These are phyloP conservation scores for Neofusicoccum sp. DNA, from an alignment of 2,329 filamentous ascomycete species.

Conservation along the genomic window DNA sequence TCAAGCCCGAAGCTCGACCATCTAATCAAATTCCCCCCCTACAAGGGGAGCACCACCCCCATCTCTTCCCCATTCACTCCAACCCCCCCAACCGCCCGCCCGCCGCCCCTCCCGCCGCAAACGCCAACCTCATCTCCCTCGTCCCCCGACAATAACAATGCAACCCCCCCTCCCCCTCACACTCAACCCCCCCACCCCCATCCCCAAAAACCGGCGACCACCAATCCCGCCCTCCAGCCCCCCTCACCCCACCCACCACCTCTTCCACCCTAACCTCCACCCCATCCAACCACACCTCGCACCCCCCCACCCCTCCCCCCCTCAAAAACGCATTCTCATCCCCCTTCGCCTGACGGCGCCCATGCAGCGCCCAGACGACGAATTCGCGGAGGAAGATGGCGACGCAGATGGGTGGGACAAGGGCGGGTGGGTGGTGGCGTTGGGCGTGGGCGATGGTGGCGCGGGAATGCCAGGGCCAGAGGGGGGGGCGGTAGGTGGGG, in stretches of 20 bases:
- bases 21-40: too few species aligned
- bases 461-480: neutral
- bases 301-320: neutral
- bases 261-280: neutral
- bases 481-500: neutral
- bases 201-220: neutral
- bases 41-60: neutral
- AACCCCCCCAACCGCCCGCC: neutral
- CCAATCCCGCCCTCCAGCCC: neutral
- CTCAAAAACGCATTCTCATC: neutral
- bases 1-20: too few species aligned
- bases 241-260: neutral
- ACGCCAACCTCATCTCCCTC: neutral
- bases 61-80: neutral
- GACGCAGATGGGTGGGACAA: neutral
- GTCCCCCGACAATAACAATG: constrained; percentile 1
- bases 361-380: neutral
- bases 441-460: neutral
- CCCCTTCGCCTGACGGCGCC: neutral
- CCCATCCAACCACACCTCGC: neutral
- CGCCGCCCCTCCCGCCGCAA: neutral
- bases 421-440: neutral
- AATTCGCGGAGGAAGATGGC: neutral
- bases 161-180: neutral
- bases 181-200: neutral